Evolutionary conservation across 192 early-diverging fungal genomes (phyloP).

Genomic region (Martensiomyces pterosporus): DNA sequence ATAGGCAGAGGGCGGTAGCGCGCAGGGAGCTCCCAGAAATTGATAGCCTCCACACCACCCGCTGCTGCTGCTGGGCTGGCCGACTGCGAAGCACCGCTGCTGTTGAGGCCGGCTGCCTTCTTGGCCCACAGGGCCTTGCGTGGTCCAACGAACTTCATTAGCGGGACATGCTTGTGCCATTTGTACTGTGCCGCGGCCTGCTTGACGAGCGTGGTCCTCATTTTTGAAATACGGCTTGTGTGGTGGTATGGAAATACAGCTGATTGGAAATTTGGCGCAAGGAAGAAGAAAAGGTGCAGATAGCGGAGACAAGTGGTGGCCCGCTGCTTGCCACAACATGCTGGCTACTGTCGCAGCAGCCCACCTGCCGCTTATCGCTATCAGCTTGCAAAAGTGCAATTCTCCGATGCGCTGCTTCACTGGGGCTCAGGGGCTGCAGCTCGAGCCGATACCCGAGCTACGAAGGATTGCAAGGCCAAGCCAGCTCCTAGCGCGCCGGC

Average conservation of each 20-base stretch:
- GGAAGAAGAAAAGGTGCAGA: not conserved
- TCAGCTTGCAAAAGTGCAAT: no score
- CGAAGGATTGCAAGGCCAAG: no score
- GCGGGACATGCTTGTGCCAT: conserved; percentile 47
- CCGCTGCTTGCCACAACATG: no score
- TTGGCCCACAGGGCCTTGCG: conserved; percentile 38
- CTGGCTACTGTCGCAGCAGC: no score
- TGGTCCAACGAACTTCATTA: conserved; percentile 41
- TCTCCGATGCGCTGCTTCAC: no score
- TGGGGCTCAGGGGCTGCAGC: no score
- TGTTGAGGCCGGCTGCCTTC: no score
- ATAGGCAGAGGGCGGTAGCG: conserved; percentile 45
- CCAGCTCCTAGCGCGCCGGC: no score
- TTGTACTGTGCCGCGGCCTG: conserved; percentile 40
- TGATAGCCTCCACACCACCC: conserved; percentile 16
- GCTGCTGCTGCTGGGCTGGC: conserved; percentile 3
- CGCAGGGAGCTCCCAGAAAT: conserved; percentile 48
- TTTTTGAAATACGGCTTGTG: not conserved
- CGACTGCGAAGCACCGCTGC: not conserved
- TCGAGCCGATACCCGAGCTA: no score
- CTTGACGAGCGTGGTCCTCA: conserved; percentile 19
- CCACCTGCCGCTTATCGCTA: no score
- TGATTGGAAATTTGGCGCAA: conserved; percentile 4
- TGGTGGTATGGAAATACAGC: no score
- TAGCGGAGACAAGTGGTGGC: no score